A percentile compares a stretch with the other conserved stretches of the same genome.
These are phyloP conservation scores for Isatis tinctoria DNA, from an alignment of 345 rosid species.

Conservation along the genomic window DNA sequence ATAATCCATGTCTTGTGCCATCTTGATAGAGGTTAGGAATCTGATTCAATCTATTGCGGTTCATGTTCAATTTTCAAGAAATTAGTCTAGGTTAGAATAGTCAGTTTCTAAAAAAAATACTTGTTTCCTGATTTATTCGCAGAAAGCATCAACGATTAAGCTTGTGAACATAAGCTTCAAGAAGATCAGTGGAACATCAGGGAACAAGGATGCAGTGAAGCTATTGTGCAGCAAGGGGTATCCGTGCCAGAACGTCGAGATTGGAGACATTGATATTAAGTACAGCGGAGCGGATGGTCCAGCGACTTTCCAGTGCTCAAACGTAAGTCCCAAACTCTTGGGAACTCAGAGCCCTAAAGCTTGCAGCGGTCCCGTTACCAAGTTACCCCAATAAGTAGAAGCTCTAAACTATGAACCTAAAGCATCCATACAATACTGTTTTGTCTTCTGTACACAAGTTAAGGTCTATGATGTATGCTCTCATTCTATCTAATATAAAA, in stretches of 20 bases:
- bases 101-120: no score
- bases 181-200: conserved; percentile 45
- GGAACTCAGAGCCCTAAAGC: conserved; percentile 32
- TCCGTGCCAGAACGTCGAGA: conserved; percentile 41
- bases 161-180: conserved; percentile 46
- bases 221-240: conserved; percentile 45
- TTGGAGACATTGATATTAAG: conserved; percentile 35
- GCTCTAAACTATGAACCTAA: not conserved
- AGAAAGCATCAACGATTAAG: conserved; percentile 42
- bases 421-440: conserved; percentile 2
- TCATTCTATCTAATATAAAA: not conserved
- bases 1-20: not conserved
- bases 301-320: conserved; percentile 36
- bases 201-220: conserved; percentile 39
- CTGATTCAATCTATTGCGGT: no score
- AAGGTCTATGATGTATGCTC: conserved; percentile 13
- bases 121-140: no score
- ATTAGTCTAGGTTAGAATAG: no score
- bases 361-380: conserved; percentile 20
- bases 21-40: no score
- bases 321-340: conserved; percentile 37
- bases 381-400: conserved; percentile 9
- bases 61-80: no score
- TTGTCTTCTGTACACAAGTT: not conserved
- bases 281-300: conserved; percentile 35